Evolutionary conservation across 2,329 filamentous ascomycete species (phyloP).

Genomic region (Pyrenophora tritici-repentis): DNA sequence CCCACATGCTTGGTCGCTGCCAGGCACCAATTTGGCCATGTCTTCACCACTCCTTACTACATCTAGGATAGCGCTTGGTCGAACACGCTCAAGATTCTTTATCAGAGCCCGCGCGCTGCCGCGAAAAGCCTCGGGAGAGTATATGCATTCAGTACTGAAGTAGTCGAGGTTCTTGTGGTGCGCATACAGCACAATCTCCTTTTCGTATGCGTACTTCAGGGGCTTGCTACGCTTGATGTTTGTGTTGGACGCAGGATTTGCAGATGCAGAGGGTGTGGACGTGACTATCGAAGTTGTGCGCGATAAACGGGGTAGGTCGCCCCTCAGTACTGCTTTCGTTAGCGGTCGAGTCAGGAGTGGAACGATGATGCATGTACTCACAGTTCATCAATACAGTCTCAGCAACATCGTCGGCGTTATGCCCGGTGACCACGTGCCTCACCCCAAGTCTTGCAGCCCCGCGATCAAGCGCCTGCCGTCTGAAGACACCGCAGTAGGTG

Average conservation of each 20-base stretch:
- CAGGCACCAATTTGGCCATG: constrained; percentile 84
- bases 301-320: constrained; percentile 84
- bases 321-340: constrained; percentile 66
- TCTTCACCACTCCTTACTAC: constrained; percentile 95
- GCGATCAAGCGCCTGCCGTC: constrained; percentile 89
- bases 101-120: constrained; percentile 90
- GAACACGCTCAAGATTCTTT: constrained; percentile 91
- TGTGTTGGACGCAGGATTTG: constrained; percentile 61
- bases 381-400: constrained; percentile 97
- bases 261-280: constrained; percentile 56
- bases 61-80: constrained; percentile 92
- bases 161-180: constrained; percentile 97
- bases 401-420: constrained; percentile 96
- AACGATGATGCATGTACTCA: constrained; percentile 19
- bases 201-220: constrained; percentile 97
- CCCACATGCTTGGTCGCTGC: constrained; percentile 47
- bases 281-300: constrained; percentile 89
- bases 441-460: constrained; percentile 87
- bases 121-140: constrained; percentile 94
- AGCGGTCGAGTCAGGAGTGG: not conserved
- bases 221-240: constrained; percentile 96
- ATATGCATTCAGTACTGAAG: constrained; percentile 98
- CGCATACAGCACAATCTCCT: constrained; percentile 97
- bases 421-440: constrained; percentile 92
- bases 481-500: constrained; percentile 97